phyloP scores from a whole-genome alignment of 495 filamentous ascomycete species.

The Penicillium riverlandense region DNA sequence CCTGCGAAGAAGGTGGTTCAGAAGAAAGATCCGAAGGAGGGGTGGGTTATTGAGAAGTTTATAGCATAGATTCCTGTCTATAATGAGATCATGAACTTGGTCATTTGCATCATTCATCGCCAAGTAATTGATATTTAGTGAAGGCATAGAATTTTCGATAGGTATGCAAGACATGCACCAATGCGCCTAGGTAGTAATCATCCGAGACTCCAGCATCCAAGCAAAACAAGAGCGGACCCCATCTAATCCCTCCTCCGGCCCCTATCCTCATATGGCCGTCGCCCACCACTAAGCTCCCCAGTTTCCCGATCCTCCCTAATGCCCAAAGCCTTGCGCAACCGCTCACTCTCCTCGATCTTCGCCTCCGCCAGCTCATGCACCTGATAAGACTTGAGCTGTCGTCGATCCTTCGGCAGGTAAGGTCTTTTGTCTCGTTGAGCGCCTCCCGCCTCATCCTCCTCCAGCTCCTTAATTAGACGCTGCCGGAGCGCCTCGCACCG shows the following conservation, averaged over 20 bases:
- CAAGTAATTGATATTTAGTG: too few relatives aligned
- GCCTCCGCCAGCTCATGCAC: conserved; percentile 94
- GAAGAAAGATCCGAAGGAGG: conserved; percentile 58
- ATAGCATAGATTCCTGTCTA: conserved; percentile 12
- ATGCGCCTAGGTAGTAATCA: too few relatives aligned
- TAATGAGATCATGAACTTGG: too few relatives aligned
- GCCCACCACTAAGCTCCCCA: conserved; percentile 57
- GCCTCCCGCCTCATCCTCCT: conserved; percentile 12
- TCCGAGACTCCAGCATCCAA: not conserved
- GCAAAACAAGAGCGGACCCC: not conserved
- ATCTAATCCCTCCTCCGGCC: conserved; percentile 25
- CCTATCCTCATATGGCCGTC: conserved; percentile 7
- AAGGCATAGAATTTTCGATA: too few relatives aligned
- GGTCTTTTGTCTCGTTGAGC: conserved; percentile 1
- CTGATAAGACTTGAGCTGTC: conserved; percentile 76
- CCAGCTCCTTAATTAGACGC: conserved; percentile 26
- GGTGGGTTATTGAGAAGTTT: conserved; percentile 71
- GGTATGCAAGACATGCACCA: too few relatives aligned
- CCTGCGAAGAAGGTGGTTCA: conserved; percentile 77
- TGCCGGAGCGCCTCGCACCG: conserved; percentile 23
- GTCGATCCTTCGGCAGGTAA: conserved; percentile 25
- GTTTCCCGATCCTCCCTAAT: conserved; percentile 87
- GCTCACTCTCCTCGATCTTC: conserved; percentile 93
- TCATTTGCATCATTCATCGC: too few relatives aligned
- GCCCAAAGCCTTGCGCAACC: conserved; percentile 78